Evolutionary conservation across 2,329 filamentous ascomycete species (phyloP).

Genomic region (Tolypocladium capitatum): DNA sequence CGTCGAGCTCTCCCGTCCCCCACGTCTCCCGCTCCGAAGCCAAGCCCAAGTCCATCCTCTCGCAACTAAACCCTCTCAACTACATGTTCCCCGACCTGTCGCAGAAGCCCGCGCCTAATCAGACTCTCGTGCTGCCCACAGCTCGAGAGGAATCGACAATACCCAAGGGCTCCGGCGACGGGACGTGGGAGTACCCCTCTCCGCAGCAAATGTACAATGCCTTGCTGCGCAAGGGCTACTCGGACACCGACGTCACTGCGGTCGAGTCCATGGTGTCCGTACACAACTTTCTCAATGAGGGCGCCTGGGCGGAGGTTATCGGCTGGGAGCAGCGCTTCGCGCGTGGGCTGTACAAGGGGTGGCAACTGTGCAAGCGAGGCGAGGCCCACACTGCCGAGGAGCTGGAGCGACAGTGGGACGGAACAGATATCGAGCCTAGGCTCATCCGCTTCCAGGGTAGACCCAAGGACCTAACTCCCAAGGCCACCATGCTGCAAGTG

Average conservation of each 20-base stretch:
- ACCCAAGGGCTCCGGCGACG: slow-evolving; percentile 64
- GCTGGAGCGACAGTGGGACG: slow-evolving; percentile 37
- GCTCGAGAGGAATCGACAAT: slow-evolving; percentile 79
- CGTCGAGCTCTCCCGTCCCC: slow-evolving; percentile 32
- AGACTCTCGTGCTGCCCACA: slow-evolving; percentile 62
- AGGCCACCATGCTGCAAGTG: slow-evolving; percentile 72
- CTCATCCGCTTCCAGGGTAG: slow-evolving; percentile 80
- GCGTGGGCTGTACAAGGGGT: slow-evolving; percentile 57
- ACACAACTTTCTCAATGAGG: slow-evolving; percentile 97
- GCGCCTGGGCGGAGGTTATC: slow-evolving; percentile 89
- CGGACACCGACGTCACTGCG: slow-evolving; percentile 82
- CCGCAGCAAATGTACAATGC: slow-evolving; percentile 99
- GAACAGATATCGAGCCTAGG: slow-evolving; percentile 48
- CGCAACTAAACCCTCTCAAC: slow-evolving; percentile 60
- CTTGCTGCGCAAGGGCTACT: slow-evolving; percentile 88
- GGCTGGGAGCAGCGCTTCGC: slow-evolving; percentile 85
- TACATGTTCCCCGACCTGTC: slow-evolving; percentile 89
- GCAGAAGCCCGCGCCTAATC: slow-evolving; percentile 61
- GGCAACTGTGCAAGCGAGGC: slow-evolving; percentile 60
- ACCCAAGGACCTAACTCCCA: slow-evolving; percentile 81
- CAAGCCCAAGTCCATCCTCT: slow-evolving; percentile 33
- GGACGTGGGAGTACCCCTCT: slow-evolving; percentile 95
- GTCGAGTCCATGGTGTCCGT: slow-evolving; percentile 96
- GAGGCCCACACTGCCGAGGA: slow-evolving; percentile 44
- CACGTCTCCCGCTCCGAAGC: slow-evolving; percentile 21